Evolutionary conservation across 306 rosid species (phyloP).

Genomic region (Cucumis sativus): Cucumber_9930_V3 NC_026655.2:1594001-1594500

Average conservation of each 20-base stretch:
- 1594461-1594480: conserved; percentile 64
- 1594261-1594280: neutral
- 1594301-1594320: neutral
- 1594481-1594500: conserved; percentile 82
- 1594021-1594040: neutral
- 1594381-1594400: conserved; percentile 6
- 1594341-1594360: neutral
- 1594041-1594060: conserved; percentile 4
- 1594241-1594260: neutral
- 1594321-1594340: neutral
- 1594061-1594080: conserved; percentile 3
- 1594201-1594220: conserved; percentile 48
- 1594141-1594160: conserved; percentile 41
- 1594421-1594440: conserved; percentile 71
- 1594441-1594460: conserved; percentile 68
- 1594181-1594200: conserved; percentile 45
- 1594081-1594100: conserved; percentile 17
- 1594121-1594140: conserved; percentile 37
- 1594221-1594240: neutral
- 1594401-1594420: conserved; percentile 58
- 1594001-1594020: neutral
- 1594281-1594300: neutral
- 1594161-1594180: conserved; percentile 61
- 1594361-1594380: neutral
- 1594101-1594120: conserved; percentile 51